Conservation (phyloP, 768 basidiomycete genomes). For the Podaxis sp. region DNA sequence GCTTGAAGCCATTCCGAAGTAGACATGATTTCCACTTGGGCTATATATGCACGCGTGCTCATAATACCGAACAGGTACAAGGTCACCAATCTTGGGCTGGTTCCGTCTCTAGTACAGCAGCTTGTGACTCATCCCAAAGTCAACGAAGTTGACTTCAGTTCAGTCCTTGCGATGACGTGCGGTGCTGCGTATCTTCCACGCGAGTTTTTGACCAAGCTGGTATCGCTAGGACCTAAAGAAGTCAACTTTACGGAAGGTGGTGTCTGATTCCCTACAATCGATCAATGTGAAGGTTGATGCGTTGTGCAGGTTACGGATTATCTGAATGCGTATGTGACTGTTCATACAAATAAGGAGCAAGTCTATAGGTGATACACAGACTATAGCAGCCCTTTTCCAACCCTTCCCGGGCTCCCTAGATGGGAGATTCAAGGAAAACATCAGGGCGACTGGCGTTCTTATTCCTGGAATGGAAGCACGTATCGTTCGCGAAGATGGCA, state of each 20-base stretch:
- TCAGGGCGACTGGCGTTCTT: conserved; percentile 55
- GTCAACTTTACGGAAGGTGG: conserved; percentile 45
- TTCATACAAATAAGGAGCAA: not conserved
- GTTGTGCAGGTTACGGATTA: conserved; percentile 63
- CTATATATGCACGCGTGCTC: not conserved
- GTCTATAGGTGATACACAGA: conserved; percentile 35
- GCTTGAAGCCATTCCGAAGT: conserved; percentile 61
- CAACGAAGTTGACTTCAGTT: conserved; percentile 51
- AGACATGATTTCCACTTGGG: conserved; percentile 18
- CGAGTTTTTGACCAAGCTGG: conserved; percentile 43
- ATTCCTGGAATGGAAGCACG: conserved; percentile 63
- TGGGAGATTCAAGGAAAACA: conserved; percentile 36
- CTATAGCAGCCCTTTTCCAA: conserved; percentile 46
- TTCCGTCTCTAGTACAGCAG: conserved; percentile 67
- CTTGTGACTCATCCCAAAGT: conserved; percentile 55
- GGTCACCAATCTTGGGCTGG: conserved; percentile 45
- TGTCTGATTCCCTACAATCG: not conserved
- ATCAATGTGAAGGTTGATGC: not conserved
- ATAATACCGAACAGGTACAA: conserved; percentile 43
- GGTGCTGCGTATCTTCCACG: conserved; percentile 71
- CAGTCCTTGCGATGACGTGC: conserved; percentile 39
- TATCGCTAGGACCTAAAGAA: conserved; percentile 32
- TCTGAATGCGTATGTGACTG: conserved; percentile 56
- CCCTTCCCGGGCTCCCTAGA: conserved; percentile 44
- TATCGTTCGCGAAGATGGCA: conserved; percentile 56